These are phyloP conservation scores for Verbascum thapsus DNA, from an alignment of 257 asterid species.

Conservation along the genomic window DNA sequence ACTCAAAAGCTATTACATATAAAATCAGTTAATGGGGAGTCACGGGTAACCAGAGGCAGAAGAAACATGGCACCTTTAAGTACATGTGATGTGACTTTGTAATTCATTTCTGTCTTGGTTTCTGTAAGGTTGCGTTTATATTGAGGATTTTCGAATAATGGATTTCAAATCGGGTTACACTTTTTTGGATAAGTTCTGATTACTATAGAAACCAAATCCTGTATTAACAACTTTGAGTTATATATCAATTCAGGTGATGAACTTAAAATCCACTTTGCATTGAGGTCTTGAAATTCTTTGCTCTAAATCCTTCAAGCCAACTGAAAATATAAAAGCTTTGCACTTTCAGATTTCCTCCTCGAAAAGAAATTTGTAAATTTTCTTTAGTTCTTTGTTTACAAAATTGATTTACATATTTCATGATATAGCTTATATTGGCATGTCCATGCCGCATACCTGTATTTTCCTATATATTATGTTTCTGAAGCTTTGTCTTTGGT, in stretches of 20 bases:
- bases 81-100: constrained; percentile 6
- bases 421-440: neutral
- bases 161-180: no score
- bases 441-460: neutral
- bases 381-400: constrained; percentile 11
- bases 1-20: neutral
- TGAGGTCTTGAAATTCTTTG: no score
- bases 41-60: constrained; percentile 2
- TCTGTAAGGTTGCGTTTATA: no score
- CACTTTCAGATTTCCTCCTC: constrained; percentile 3
- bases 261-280: no score
- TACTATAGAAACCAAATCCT: no score
- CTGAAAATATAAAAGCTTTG: neutral
- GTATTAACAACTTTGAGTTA: no score
- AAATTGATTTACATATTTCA: constrained; percentile 6
- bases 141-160: no score
- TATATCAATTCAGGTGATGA: no score
- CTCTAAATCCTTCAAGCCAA: no score
- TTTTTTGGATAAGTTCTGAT: no score
- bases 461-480: neutral
- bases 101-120: neutral
- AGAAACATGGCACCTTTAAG: constrained; percentile 8
- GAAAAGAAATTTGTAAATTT: neutral
- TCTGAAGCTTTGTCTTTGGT: neutral
- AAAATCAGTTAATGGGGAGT: neutral